These are phyloP conservation scores for Microbotryum scabiosae DNA, from an alignment of 1,284 basidiomycete genomes.

Conservation along the genomic window DNA sequence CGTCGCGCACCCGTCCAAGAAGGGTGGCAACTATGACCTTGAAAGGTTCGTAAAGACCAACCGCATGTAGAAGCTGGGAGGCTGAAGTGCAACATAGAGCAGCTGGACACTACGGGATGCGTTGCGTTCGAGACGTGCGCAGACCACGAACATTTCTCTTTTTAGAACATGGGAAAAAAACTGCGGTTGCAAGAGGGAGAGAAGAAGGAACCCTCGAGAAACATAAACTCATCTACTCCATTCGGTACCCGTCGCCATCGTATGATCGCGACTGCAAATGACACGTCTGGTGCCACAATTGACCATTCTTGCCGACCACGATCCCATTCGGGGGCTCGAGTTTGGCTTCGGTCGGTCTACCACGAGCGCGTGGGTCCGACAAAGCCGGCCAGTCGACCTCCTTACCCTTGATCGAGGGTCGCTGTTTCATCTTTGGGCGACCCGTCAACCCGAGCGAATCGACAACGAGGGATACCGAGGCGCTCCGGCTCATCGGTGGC, in stretches of 20 bases:
- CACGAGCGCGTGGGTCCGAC: background rate
- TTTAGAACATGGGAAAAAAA: too few species aligned
- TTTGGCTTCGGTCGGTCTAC: background rate
- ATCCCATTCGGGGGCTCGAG: conserved; percentile 17
- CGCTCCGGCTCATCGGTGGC: conserved; percentile 26
- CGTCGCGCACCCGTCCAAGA: conserved; percentile 12
- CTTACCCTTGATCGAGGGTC: conserved; percentile 35
- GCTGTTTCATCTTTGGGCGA: conserved; percentile 29
- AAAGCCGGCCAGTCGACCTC: conserved; percentile 32
- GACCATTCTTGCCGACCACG: conserved; percentile 22
- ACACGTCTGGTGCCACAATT: conserved; percentile 22
- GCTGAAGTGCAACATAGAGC: too few species aligned
- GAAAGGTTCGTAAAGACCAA: too few species aligned
- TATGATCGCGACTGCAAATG: background rate
- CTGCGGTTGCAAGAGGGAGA: too few species aligned
- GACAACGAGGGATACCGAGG: conserved; percentile 24
- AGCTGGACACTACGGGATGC: too few species aligned
- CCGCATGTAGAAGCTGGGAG: too few species aligned
- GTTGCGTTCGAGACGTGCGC: too few species aligned
- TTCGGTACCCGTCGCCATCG: too few species aligned
- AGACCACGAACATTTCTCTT: too few species aligned
- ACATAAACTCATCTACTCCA: too few species aligned
- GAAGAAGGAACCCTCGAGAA: too few species aligned
- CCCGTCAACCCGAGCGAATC: conserved; percentile 22
- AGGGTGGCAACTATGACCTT: too few species aligned